phyloP scores from a whole-genome alignment of 768 basidiomycete species.

The Boletus reticulatus region DNA sequence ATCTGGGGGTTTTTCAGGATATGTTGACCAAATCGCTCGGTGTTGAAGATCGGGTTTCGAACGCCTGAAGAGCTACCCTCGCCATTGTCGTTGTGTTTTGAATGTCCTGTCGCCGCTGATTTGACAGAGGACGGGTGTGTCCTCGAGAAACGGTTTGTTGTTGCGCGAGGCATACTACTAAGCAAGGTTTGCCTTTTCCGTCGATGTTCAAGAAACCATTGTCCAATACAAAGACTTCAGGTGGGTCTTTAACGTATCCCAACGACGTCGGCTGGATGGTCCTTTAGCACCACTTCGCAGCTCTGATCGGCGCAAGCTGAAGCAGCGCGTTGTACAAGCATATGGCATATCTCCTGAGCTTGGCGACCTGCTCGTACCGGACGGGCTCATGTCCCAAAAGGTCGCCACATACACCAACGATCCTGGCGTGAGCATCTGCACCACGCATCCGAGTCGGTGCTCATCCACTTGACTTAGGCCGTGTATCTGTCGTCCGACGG shows the following conservation, averaged over 20 bases:
- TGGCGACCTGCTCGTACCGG: conserved; percentile 70
- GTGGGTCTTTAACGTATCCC: conserved; percentile 18
- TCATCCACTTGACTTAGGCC: conserved; percentile 40
- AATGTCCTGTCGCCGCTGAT: conserved; percentile 18
- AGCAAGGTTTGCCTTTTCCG: conserved; percentile 17
- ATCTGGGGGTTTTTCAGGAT: conserved; percentile 93
- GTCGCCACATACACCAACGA: conserved; percentile 64
- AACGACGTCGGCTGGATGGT: not conserved
- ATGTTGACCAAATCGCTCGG: conserved; percentile 94
- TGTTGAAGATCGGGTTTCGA: conserved; percentile 92
- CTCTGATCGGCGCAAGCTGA: conserved; percentile 73
- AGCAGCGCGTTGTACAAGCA: conserved; percentile 49
- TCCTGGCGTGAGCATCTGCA: conserved; percentile 48
- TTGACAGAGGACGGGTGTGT: conserved; percentile 66
- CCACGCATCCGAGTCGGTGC: not conserved
- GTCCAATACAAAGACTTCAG: conserved; percentile 65
- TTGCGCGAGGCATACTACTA: conserved; percentile 66
- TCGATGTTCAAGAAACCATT: conserved; percentile 80
- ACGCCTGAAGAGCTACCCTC: conserved; percentile 39
- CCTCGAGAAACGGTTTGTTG: conserved; percentile 67
- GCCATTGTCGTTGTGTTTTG: conserved; percentile 43
- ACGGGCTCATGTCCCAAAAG: conserved; percentile 66
- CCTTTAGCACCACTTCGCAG: conserved; percentile 58
- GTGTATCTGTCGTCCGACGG: conserved; percentile 62
- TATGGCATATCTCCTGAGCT: conserved; percentile 54